These are phyloP conservation scores for Leucosporidium yakuticum DNA, from an alignment of 768 basidiomycete species.

Conservation along the genomic window DNA sequence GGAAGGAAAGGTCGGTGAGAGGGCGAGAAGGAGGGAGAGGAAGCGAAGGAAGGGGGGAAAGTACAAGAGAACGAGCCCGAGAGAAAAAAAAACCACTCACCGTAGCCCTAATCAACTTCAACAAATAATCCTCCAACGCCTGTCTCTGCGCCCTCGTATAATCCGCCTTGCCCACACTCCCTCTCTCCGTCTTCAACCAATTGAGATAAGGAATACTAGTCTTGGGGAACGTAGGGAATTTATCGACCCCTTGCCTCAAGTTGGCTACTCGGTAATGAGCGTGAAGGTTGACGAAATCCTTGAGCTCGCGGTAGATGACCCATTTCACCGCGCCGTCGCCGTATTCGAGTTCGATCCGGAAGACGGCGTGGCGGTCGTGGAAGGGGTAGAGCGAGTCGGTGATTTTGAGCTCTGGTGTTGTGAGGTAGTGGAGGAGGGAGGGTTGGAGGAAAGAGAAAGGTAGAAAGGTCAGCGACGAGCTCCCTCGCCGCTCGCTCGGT, in stretches of 20 bases:
- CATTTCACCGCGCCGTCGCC: conserved; percentile 87
- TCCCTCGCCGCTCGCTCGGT: too few relatives aligned
- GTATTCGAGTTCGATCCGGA: conserved; percentile 78
- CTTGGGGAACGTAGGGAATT: conserved; percentile 84
- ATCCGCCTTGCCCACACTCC: conserved; percentile 53
- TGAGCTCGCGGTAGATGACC: conserved; percentile 89
- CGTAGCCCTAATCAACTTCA: conserved; percentile 79
- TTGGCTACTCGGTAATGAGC: conserved; percentile 82
- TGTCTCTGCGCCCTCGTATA: conserved; percentile 78
- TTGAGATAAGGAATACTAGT: conserved; percentile 84
- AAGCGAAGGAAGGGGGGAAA: too few relatives aligned
- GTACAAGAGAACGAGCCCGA: neutral
- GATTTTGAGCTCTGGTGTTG: conserved; percentile 65
- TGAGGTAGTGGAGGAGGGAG: neutral
- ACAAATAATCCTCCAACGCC: conserved; percentile 77
- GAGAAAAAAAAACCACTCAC: conserved; percentile 49
- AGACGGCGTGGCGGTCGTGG: conserved; percentile 68
- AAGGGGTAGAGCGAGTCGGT: conserved; percentile 80
- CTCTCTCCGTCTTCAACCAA: conserved; percentile 63
- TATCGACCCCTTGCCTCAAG: conserved; percentile 44
- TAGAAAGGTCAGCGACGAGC: too few relatives aligned
- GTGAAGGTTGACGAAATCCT: conserved; percentile 85
- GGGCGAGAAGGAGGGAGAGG: neutral
- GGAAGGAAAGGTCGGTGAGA: neutral
- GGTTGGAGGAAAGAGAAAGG: neutral